These are phyloP conservation scores for Boletus insuetus DNA, from an alignment of 768 basidiomycete species.

Conservation along the genomic window DNA sequence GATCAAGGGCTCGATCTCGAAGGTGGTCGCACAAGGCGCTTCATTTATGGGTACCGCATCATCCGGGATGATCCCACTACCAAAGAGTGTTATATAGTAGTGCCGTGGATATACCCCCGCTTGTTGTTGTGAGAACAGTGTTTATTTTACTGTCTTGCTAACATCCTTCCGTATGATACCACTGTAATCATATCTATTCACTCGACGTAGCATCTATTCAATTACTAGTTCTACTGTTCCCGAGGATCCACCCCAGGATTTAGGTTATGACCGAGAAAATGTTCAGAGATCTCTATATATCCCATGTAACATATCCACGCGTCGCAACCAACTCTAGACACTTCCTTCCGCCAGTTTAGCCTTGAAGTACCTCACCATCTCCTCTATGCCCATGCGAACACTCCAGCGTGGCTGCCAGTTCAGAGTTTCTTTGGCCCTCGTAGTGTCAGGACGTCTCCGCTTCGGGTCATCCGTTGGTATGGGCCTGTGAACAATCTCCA, in stretches of 20 bases:
- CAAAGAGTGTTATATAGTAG: slow-evolving; percentile 16
- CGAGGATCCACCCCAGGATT: not conserved
- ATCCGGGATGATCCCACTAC: slow-evolving; percentile 3
- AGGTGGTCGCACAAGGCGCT: slow-evolving; percentile 39
- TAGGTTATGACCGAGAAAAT: not conserved
- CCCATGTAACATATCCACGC: not conserved
- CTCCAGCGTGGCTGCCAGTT: slow-evolving; percentile 94
- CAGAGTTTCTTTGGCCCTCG: slow-evolving; percentile 79
- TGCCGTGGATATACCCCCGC: not conserved
- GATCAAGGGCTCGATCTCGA: slow-evolving; percentile 53
- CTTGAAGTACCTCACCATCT: slow-evolving; percentile 94
- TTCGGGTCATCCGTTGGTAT: slow-evolving; percentile 95
- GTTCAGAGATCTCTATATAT: not conserved
- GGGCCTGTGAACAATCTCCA: slow-evolving; percentile 72
- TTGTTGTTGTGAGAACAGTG: slow-evolving; percentile 14
- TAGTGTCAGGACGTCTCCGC: slow-evolving; percentile 89
- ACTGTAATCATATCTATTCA: slow-evolving; percentile 7
- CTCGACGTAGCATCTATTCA: slow-evolving; percentile 9
- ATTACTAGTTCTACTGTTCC: too few species aligned
- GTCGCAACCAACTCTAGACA: slow-evolving; percentile 39
- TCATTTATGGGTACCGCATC: slow-evolving; percentile 11
- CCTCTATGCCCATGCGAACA: slow-evolving; percentile 89
- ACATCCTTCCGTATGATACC: slow-evolving; percentile 11
- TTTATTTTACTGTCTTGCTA: slow-evolving; percentile 6
- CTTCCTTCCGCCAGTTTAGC: slow-evolving; percentile 85